Base-by-base conservation (phyloP, 805 yeast genomes). In the Yamadazyma endophytica region DNA sequence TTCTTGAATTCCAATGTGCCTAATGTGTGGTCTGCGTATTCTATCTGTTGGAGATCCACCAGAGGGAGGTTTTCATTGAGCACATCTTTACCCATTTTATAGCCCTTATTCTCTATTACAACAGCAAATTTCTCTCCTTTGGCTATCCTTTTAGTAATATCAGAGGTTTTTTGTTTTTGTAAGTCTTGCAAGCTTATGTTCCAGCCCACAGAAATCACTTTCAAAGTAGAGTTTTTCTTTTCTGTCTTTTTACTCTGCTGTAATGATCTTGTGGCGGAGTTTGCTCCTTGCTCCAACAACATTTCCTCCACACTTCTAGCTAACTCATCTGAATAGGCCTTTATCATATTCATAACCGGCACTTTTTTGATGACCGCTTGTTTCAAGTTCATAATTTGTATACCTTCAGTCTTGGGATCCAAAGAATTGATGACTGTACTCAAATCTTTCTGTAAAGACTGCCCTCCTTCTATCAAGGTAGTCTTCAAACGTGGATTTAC, bases 111-210 rank as follows among this genome's bases (percentile, higher is more conserved):
- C 14, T 58, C 44, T 8, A 52, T n/a, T n/a, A n/a, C n/a, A n/a
- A n/a, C n/a, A n/a, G n/a, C 42, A 30, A 63, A 60, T 28, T 46
- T 54, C 28, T 58, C 68, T 12, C 56, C 60, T 33, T 54, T 62
- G 9, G 36, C 37, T n/a, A 60, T 33, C n/a, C 57, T 37, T 15
- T 50, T 52, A 27, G 38, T 29, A 20, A 65, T 58, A 35, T 64
- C 72, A 8, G 40, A 42, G 20, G 33, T 48, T 42, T 65, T 66
- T 35, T 66, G 71, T 35, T 55, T 50, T 21, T 43, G 45, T 41
- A 65, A 55, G 42, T 65, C 72, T 17, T 61, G 51, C 13, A 49
- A 32, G 35, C 63, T 61, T 26, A 66, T 64, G 21, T 52, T 50
- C 70, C 70, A 66, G 12, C 53, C 46, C 11, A 64, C 39, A 3